Percentiles rank a stretch among this genome's conserved stretches.
These are phyloP conservation scores for Dalbergia oliveri DNA, from an alignment of 306 rosid species.

Conservation along the genomic window DNA sequence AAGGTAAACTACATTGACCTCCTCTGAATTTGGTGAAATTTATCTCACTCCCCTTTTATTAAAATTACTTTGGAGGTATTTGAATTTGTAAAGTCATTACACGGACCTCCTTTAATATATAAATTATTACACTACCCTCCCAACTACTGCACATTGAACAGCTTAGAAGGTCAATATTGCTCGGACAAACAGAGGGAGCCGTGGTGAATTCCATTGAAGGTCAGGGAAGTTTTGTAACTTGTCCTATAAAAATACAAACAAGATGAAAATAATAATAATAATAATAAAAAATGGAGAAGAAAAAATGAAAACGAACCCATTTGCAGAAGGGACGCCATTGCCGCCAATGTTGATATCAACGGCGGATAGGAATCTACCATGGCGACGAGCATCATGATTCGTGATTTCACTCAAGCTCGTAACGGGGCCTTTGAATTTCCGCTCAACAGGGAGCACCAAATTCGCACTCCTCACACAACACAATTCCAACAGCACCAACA, in stretches of 20 bases:
- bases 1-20: too few species aligned
- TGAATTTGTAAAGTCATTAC: too few species aligned
- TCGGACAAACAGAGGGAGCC: too few species aligned
- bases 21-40: too few species aligned
- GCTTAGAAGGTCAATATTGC: too few species aligned
- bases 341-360: conserved; percentile 82
- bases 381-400: conserved; percentile 77
- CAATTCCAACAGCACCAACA: conserved; percentile 42
- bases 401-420: conserved; percentile 58
- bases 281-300: background rate
- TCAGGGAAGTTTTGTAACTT: too few species aligned
- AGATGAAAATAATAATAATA: background rate
- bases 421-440: conserved; percentile 67
- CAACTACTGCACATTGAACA: too few species aligned
- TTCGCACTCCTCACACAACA: conserved; percentile 54
- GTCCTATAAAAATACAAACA: background rate
- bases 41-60: too few species aligned
- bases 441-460: conserved; percentile 65
- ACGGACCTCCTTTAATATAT: too few species aligned
- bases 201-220: too few species aligned
- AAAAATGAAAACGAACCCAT: conserved; percentile 60
- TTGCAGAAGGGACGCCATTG: conserved; percentile 69
- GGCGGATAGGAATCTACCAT: conserved; percentile 73
- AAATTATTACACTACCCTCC: too few species aligned
- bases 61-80: too few species aligned